Conservation (phyloP, 148 eudicot genomes). For the Euryodendron excelsum region DNA sequence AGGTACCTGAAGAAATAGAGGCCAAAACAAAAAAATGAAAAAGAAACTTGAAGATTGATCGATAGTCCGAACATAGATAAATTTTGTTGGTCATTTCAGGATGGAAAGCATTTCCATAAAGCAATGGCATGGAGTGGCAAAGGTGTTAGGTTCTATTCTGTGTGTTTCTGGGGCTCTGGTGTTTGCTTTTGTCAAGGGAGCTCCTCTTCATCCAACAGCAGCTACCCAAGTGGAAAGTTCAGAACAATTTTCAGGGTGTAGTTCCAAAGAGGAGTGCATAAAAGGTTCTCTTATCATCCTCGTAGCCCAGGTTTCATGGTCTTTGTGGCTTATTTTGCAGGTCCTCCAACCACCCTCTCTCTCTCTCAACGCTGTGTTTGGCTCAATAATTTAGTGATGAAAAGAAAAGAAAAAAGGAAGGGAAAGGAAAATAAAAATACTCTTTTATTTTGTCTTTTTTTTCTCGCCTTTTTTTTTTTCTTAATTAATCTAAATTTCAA, state of each 20-base stretch:
- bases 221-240: not conserved
- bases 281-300: conserved; percentile 40
- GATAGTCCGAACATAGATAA: too few species aligned
- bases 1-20: conserved; percentile 18
- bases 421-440: too few species aligned
- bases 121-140: conserved; percentile 31
- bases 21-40: not conserved
- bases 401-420: too few species aligned
- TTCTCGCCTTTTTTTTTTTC: too few species aligned
- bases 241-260: not conserved
- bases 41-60: too few species aligned
- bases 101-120: conserved; percentile 35
- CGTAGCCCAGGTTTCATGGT: conserved; percentile 25
- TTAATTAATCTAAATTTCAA: too few species aligned
- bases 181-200: conserved; percentile 42
- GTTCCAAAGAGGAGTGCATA: conserved; percentile 27
- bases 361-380: too few species aligned
- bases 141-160: conserved; percentile 33
- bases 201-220: conserved; percentile 14
- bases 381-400: too few species aligned
- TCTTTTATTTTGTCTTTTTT: too few species aligned
- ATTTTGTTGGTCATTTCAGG: conserved; percentile 17
- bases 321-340: conserved; percentile 44
- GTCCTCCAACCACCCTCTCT: not conserved
- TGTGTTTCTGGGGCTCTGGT: conserved; percentile 41